Base-by-base conservation (phyloP, 1,284 basidiomycete species). In the Coriolopsis trogii region DNA sequence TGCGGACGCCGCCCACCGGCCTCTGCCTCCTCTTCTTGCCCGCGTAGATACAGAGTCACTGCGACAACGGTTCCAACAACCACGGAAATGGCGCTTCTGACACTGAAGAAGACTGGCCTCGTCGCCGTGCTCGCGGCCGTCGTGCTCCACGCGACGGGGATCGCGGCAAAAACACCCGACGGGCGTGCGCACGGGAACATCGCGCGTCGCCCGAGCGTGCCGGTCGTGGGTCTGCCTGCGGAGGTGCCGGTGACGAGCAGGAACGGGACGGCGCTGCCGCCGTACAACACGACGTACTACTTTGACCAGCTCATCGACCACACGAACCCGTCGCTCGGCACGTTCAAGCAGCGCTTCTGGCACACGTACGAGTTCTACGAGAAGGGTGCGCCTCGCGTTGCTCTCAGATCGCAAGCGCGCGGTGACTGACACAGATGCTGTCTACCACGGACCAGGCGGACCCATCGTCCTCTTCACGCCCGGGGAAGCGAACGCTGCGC, bases 301-400 rank as follows among this genome's bases (percentile, higher is more conserved):
- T 90, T 89, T 59, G 81, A 82, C 60, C 87, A 89, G 64, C 70
- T 89, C 54, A 85, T 89, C 48, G 87, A 90, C 68, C 88, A 89
- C 66, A 80, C 73, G 51, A 76, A 87, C 49, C 82, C 85, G 6
- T 71, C 72, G n/a, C 70, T 81, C n/a, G 88, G 87, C n/a, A 90
- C 86, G 6, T 90, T 90, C 68, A 74, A 82, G 66, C 88, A 90
- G 67, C 77, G 87, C 30, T 90, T 77, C 68, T 88, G 83, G 83
- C 76, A 79, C 58, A 79, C 81, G 33, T 84, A 73, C 65, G 80
- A 86, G 63, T 84, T 74, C 62, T 88, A 86, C 60, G 72, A 82
- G 62, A 53, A 68, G 39, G 82, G 82, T 81, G 51, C 30, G 51
- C 55, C 16, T 20, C n/a, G n/a, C n/a, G n/a, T n/a, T n/a, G n/a